These are phyloP conservation scores for Solanum peruvianum DNA, from an alignment of 257 asterid species.

Conservation along the genomic window DNA sequence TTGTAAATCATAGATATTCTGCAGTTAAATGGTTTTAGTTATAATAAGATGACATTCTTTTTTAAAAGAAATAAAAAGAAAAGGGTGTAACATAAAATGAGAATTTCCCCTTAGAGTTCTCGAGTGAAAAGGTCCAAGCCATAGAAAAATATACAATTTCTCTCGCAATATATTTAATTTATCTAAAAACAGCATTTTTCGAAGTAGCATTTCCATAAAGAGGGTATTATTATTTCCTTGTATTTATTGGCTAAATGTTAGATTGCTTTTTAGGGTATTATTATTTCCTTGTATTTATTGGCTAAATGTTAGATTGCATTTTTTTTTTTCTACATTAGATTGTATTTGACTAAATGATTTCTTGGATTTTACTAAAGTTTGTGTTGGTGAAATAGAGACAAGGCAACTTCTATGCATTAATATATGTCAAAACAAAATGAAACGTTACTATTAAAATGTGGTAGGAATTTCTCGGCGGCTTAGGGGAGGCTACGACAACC, in stretches of 20 bases:
- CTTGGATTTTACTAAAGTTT: neutral
- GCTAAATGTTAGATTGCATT: neutral
- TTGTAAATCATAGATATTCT: no score
- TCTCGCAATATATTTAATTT: no score
- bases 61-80: no score
- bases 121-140: no score
- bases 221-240: neutral
- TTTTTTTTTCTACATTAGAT: neutral
- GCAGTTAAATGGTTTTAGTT: no score
- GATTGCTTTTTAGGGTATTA: neutral
- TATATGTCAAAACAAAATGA: neutral
- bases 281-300: neutral
- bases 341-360: neutral
- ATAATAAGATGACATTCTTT: no score
- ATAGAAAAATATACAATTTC: no score
- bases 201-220: accelerated
- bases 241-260: neutral
- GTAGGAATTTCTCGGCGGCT: neutral
- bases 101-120: no score
- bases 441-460: neutral
- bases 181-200: accelerated
- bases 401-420: neutral
- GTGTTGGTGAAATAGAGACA: neutral
- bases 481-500: neutral
- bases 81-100: no score